These are phyloP conservation scores for Emergomyces africanus DNA, from an alignment of 2,329 filamentous ascomycete species.

Conservation along the genomic window DNA sequence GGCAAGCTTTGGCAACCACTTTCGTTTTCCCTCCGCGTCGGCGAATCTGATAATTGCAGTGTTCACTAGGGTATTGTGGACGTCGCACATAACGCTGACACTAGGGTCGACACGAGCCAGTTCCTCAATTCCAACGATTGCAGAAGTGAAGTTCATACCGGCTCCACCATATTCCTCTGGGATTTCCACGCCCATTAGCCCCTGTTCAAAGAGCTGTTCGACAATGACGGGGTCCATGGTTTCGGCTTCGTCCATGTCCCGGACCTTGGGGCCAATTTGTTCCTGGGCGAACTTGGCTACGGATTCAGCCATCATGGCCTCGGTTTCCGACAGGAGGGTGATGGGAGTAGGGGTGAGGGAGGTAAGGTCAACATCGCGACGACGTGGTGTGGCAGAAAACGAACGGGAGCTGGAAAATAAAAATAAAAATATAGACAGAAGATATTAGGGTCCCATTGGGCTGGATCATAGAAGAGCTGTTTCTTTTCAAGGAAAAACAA, in stretches of 20 bases:
- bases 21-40: slow-evolving; percentile 62
- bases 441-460: neutral
- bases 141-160: slow-evolving; percentile 97
- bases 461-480: neutral
- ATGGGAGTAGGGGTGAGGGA: slow-evolving; percentile 84
- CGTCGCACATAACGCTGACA: slow-evolving; percentile 88
- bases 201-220: slow-evolving; percentile 92
- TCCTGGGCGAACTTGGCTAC: slow-evolving; percentile 87
- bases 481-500: neutral
- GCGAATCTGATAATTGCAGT: slow-evolving; percentile 82
- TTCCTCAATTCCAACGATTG: slow-evolving; percentile 95
- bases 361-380: slow-evolving; percentile 51
- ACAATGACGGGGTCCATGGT: slow-evolving; percentile 79
- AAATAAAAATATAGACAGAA: neutral
- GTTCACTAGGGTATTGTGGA: slow-evolving; percentile 97
- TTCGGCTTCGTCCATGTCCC: slow-evolving; percentile 97
- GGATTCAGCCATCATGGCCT: slow-evolving; percentile 75
- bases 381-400: slow-evolving; percentile 48
- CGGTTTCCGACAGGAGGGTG: slow-evolving; percentile 80
- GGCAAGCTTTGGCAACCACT: slow-evolving; percentile 79
- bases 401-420: slow-evolving; percentile 32
- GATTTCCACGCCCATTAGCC: slow-evolving; percentile 94
- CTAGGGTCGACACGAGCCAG: slow-evolving; percentile 86
- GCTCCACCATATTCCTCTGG: slow-evolving; percentile 94
- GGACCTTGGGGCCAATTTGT: slow-evolving; percentile 75